Evolutionary conservation across 108 stramenopile genomes (phyloP), one percentile per base, ranked within the genome.

Genomic region (Cylindrotheca fusiformis): DNA sequence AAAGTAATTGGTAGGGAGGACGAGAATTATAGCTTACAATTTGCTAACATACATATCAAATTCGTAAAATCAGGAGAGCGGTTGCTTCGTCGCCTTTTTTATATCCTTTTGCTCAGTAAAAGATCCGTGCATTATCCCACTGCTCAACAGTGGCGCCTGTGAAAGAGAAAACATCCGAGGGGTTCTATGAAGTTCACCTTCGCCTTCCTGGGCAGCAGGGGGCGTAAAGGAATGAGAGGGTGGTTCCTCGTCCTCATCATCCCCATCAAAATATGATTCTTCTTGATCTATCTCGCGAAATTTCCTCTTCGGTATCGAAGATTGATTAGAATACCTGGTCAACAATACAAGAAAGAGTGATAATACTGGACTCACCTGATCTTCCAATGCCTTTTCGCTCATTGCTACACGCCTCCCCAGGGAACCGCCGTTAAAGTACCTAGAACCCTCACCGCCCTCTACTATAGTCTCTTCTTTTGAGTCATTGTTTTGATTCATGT

Each of bases 181-280:
- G 20, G 74, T 28, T 22, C 58, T 22, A 47, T 74, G 65, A 14
- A 75, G 20, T n/a, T 73, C 65, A 33, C 32, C 32, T 0, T 24
- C 57, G 1, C 28, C 48, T 49, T 67, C 67, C 26, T 64, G 19
- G 5, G 55, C 63, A 2, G 60, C 24, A 17, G 56, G 50, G 12
- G 32, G 25, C 2, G 14, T 50, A n/a, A n/a, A n/a, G n/a, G n/a
- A n/a, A n/a, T n/a, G n/a, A n/a, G n/a, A n/a, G n/a, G n/a, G n/a
- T n/a, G n/a, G n/a, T 17, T 26, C 49, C 27, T 49, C 60, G 4
- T 69, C 68, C 29, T 81, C 82, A 52, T 82, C 85, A 50, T 90
- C 87, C 3, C 76, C 67, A 21, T 88, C 86, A 55, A 94, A 94
- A 49, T 90, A 94, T 10, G 88, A 85, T 60, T 94, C 89, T 51